Base-by-base conservation (phyloP, 805 yeast species). In the Candida xyloterini region DNA sequence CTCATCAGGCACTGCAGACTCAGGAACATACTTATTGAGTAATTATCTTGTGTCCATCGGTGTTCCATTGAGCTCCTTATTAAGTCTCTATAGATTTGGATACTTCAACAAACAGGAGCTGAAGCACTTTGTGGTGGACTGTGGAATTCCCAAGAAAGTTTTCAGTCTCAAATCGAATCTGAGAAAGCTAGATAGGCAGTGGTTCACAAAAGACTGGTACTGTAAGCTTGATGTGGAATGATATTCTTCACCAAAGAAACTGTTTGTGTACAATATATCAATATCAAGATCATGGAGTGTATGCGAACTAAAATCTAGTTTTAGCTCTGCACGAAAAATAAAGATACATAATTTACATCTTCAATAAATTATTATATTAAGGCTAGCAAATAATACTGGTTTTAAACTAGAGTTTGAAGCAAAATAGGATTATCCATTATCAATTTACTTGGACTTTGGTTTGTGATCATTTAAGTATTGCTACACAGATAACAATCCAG, bases 21-120 rank as follows among this genome's bases (percentile, higher is more conserved):
- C 46, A 15, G 55, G 51, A 11, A 18, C 37, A 1, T 53, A 47
- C 22, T 27, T 57, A 25, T 52, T 59, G 10, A 66, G 84, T 41
- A 73, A 71, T 43, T 79, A 80, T 64, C 71, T 86, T 26, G 73
- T 81, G 4, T 80, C 90, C 25, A 63, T 81, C 52, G 95, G 93
- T 2, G 64, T 88, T 47, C 95, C 95, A 2, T 59, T 84, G 32
- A 71, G 76, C 15, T 84, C 89, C 0, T 52, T 83, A 18, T 53
- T 74, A 11, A 77, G 76, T 47, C 78, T 84, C 2, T 80, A 81
- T 60, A 71, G 74, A 32, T 74, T 77, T 49, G 78, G 79, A 6
- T 59, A 66, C 20, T 65, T 73, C 35, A 56, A 60, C n/a, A 68
- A 59, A 26, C 72, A 68, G 7, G 80, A 79, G 15, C 65, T 75